Evolutionary conservation across 768 basidiomycete species (phyloP), one percentile per base, ranked within the genome.

Genomic region (Agaricus subrufescens): DNA sequence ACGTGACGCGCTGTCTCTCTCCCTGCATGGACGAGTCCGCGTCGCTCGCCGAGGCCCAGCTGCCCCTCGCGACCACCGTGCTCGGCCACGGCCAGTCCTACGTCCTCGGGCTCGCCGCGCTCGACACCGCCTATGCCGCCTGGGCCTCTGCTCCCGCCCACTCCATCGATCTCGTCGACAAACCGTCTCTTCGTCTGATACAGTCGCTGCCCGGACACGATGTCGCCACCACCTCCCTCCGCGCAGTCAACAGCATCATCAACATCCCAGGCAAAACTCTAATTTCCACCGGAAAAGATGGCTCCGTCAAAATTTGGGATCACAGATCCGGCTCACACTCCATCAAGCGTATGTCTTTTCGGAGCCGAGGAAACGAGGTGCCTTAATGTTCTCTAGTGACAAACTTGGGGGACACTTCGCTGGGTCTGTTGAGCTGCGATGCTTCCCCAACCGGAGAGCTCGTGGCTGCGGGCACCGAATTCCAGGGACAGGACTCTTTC

Each of bases 401-500:
- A 26, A 69, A 74, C 53, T 64, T 76, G 15, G 77, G 79, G 25
- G 38, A 50, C 3, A 10, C 49, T 26, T 59, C 63, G 15, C 71
- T 70, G 15, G 71, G 75, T 4, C 65, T 91, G 8, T 75, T 91
- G 3, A 87, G 79, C 31, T 89, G 82, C 59, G 91, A 90, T 66
- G 78, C 86, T 4, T 86, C 89, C 2, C 63, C 72, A 1, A 84
- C 91, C 61, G 90, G 90, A 3, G 67, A 78, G 60, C 83, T 85
- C 2, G 79, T 96, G 25, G 91, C 86, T 19, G 92, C 86, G 10
- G 94, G 94, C 14, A 89, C 92, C 0, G 91, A 90, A 60, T 69
- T 94, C 19, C 81, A 86, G 57, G 83, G 82, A 11, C 86, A 94
- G 45, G 94, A 96, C 59, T 89, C 94, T 0, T 75, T 84, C 7